A percentile compares a stretch with the other conserved stretches of the same genome.
Conservation (phyloP, 805 yeast genomes). For the Brettanomyces bruxellensis region DNA sequence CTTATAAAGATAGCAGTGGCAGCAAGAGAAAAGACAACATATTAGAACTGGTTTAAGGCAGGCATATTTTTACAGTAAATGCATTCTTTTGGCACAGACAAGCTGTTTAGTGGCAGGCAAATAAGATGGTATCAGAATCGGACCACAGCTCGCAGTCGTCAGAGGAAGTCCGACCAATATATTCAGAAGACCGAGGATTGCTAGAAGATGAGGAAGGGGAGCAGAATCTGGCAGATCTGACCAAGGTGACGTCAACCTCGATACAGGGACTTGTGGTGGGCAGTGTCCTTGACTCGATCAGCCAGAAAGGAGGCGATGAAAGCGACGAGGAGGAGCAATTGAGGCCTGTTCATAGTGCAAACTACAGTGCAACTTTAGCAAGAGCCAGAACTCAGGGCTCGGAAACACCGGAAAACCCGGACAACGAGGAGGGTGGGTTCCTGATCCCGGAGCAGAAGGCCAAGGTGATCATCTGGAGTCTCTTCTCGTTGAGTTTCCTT, state of each 20-base stretch:
- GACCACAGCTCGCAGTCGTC: not conserved
- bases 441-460: slow-evolving; percentile 20
- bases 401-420: not conserved
- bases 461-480: slow-evolving; percentile 29
- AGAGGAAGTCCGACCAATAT: not conserved
- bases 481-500: slow-evolving; percentile 42
- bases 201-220: not conserved
- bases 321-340: not conserved
- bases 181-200: not conserved
- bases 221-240: not conserved
- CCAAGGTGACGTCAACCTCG: slow-evolving; percentile 19
- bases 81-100: too few relatives aligned
- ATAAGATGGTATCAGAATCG: too few relatives aligned
- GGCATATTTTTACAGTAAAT: too few relatives aligned
- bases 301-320: slow-evolving; percentile 5
- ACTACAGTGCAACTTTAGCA: not conserved
- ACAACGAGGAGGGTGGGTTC: slow-evolving; percentile 10
- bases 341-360: not conserved
- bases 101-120: too few relatives aligned
- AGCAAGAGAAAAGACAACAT: too few relatives aligned
- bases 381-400: slow-evolving; percentile 1
- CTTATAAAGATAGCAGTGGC: too few relatives aligned
- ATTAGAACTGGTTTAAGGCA: too few relatives aligned
- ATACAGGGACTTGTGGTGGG: slow-evolving; percentile 21
- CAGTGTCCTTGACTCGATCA: slow-evolving; percentile 15